A percentile compares a stretch with the other conserved stretches of the same genome.
These are phyloP conservation scores for Thozetella sp. DNA, from an alignment of 495 filamentous ascomycete genomes.

Conservation along the genomic window DNA sequence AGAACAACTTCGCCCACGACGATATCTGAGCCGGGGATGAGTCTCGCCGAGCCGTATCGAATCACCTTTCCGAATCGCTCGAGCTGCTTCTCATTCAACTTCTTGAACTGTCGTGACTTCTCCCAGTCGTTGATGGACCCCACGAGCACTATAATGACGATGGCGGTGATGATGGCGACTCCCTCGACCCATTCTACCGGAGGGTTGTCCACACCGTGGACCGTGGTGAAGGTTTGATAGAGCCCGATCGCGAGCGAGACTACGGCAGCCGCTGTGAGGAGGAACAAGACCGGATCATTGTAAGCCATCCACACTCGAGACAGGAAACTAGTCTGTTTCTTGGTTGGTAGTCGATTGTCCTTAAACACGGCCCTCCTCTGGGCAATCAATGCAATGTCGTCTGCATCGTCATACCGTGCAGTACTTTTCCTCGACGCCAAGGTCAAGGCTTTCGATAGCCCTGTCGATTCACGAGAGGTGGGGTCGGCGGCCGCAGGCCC, in stretches of 20 bases:
- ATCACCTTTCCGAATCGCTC: conserved; percentile 72
- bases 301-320: too few relatives aligned
- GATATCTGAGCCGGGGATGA: conserved; percentile 81
- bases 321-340: too few relatives aligned
- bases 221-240: conserved; percentile 52
- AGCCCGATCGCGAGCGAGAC: conserved; percentile 83
- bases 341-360: too few relatives aligned
- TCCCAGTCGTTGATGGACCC: conserved; percentile 74
- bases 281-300: conserved; percentile 80
- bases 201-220: conserved; percentile 45
- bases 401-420: too few relatives aligned
- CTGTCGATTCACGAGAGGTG: too few relatives aligned
- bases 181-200: conserved; percentile 78
- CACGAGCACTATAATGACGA: conserved; percentile 69
- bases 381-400: too few relatives aligned
- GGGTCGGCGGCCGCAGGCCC: too few relatives aligned
- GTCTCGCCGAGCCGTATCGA: conserved; percentile 74
- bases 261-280: conserved; percentile 76
- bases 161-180: conserved; percentile 71
- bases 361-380: too few relatives aligned
- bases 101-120: conserved; percentile 70
- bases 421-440: too few relatives aligned
- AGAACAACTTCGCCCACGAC: conserved; percentile 83
- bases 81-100: conserved; percentile 69
- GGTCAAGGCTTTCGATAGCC: too few relatives aligned